Base-by-base conservation (phyloP, 805 yeast genomes). In the Zygosaccharomyces lentus region DNA sequence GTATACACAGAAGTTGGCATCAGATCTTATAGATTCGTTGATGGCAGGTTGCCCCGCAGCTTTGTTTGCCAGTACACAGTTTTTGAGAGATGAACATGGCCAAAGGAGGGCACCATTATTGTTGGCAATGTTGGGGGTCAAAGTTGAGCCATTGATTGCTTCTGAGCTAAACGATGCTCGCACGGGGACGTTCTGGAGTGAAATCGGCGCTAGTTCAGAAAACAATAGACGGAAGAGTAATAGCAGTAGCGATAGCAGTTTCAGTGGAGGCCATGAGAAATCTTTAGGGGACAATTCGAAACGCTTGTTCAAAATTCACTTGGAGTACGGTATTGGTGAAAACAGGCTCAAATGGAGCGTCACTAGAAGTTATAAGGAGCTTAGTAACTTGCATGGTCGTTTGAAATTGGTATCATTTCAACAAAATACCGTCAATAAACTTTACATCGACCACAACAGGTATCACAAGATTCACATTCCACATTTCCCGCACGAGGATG, bases 291-390 rank as follows among this genome's bases (percentile, higher is more conserved):
- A 49, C 25, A 52, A 47, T n/a, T 71, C 69, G 38, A 64, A 66
- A 47, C 75, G 72, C 9, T 29, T 48, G 44, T 84, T 77, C 54
- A 72, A 77, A 48, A 69, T 93, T n/a, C 86, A 84, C 40, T 70
- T 93, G 37, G 96, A 90, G 60, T 93, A 93, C 59, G 99, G 98
- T 6, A 78, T 89, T 26, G 96, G 96, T 1, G 77, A 80, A 5
- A 78, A 82, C 46, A 68, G 89, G 44, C 69, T 89, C 55, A 78
- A 78, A 55, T 93, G 99, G 99, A 71, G 82, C 1, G 77, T 93
- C 6, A 73, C 79, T 24, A 84, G 83, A 56, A 83, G 80, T 17
- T 78, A 82, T 39, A 79, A 81, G 55, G 96, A 89, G 51, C 71
- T 93, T 35, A 67, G 77, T n/a, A 73, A 73, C 21, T 71, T 91